phyloP scores from a whole-genome alignment of 495 filamentous ascomycete species.

The Jackrogersella multiformis region DNA sequence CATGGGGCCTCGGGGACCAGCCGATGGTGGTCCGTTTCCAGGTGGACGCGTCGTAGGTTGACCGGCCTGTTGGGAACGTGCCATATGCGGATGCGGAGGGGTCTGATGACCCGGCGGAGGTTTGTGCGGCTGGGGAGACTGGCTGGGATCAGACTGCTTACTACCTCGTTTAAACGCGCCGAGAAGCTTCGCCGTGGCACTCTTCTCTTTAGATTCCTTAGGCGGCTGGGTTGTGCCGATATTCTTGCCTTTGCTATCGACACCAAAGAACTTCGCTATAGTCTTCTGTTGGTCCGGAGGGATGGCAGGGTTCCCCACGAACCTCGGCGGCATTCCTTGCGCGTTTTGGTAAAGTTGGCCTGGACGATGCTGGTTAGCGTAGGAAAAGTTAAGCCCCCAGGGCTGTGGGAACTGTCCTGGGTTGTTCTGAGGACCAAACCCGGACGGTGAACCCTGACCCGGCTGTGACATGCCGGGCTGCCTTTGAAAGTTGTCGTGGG shows the following conservation, averaged over 20 bases:
- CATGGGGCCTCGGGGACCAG: slow-evolving; percentile 33
- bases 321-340: slow-evolving; percentile 9
- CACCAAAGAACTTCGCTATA: slow-evolving; percentile 40
- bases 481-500: background rate
- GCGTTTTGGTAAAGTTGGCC: slow-evolving; percentile 6
- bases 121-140: slow-evolving; percentile 29
- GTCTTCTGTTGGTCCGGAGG: slow-evolving; percentile 32
- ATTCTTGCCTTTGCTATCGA: slow-evolving; percentile 24
- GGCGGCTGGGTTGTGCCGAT: slow-evolving; percentile 12
- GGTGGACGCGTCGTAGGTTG: background rate
- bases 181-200: slow-evolving; percentile 39
- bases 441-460: slow-evolving; percentile 10
- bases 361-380: slow-evolving; percentile 26
- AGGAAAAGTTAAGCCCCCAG: slow-evolving; percentile 27
- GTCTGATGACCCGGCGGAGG: slow-evolving; percentile 39
- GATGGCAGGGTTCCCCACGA: slow-evolving; percentile 25
- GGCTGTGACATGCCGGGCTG: slow-evolving; percentile 14
- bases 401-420: slow-evolving; percentile 16
- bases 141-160: slow-evolving; percentile 37
- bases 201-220: slow-evolving; percentile 44
- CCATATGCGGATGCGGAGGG: slow-evolving; percentile 39
- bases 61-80: slow-evolving; percentile 14
- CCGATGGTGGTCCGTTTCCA: slow-evolving; percentile 18
- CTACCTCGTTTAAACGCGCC: slow-evolving; percentile 40
- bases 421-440: slow-evolving; percentile 7